A percentile compares a stretch with the other conserved stretches of the same genome.
phyloP scores from a whole-genome alignment of 192 early-diverging fungal genomes.

The Spizellomyces sp. region DNA sequence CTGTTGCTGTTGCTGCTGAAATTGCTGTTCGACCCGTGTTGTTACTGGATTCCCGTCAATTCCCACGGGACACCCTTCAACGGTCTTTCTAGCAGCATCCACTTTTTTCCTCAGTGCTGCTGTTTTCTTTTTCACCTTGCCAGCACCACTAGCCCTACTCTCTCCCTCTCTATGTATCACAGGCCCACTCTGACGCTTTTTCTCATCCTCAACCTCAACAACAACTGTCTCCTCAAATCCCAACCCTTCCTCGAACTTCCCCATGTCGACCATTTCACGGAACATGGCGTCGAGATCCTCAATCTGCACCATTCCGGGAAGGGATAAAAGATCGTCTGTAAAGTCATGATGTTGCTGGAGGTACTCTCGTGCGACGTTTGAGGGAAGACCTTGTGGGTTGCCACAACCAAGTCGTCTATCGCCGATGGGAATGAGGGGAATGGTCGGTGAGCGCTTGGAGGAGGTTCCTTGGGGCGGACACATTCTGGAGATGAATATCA shows the following conservation, averaged over 20 bases:
- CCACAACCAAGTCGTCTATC: background rate
- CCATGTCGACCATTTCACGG: slow-evolving; percentile 13
- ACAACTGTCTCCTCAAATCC: background rate
- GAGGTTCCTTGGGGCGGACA: too few relatives aligned
- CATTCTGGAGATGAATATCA: too few relatives aligned
- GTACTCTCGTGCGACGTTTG: slow-evolving; percentile 1
- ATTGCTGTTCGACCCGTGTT: background rate
- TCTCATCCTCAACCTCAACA: background rate
- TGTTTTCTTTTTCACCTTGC: slow-evolving; percentile 29
- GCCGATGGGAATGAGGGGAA: slow-evolving; percentile 2
- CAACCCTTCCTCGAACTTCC: slow-evolving; percentile 3
- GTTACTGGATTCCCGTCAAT: slow-evolving; percentile 10
- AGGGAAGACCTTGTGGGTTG: slow-evolving; percentile 7
- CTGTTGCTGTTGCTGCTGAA: slow-evolving; percentile 14
- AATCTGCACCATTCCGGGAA: slow-evolving; percentile 17
- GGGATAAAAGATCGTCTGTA: background rate
- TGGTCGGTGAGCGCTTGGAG: too few relatives aligned
- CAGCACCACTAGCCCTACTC: background rate
- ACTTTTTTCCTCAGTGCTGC: slow-evolving; percentile 16
- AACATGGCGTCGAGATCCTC: slow-evolving; percentile 25
- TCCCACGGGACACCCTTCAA: slow-evolving; percentile 28
- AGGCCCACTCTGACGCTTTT: background rate
- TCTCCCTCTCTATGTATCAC: background rate
- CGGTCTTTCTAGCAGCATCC: slow-evolving; percentile 23
- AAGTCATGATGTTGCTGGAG: background rate